These are phyloP conservation scores for Lasiosphaeria hispida DNA, from an alignment of 495 filamentous ascomycete genomes.

Conservation along the genomic window DNA sequence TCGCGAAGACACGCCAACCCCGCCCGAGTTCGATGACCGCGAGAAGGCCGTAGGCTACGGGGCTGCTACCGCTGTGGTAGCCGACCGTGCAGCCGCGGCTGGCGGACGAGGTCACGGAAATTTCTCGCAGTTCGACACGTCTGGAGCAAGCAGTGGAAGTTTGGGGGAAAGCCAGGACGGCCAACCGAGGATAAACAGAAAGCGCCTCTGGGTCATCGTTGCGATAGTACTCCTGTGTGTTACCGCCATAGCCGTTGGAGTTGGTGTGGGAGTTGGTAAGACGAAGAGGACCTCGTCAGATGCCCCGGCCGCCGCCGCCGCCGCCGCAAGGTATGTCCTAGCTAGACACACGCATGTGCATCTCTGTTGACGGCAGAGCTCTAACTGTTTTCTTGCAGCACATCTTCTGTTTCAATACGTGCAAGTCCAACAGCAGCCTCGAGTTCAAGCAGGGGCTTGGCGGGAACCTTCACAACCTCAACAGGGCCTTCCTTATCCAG, in stretches of 20 bases:
- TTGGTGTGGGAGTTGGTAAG: conserved; percentile 39
- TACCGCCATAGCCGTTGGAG: conserved; percentile 33
- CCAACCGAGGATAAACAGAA: conserved; percentile 27
- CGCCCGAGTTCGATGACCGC: conserved; percentile 20
- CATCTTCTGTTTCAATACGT: conserved; percentile 5
- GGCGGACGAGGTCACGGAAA: neutral
- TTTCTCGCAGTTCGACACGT: too few relatives aligned
- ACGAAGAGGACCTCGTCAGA: conserved; percentile 13
- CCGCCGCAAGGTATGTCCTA: conserved; percentile 22
- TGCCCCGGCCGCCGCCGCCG: neutral
- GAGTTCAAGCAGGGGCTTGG: neutral
- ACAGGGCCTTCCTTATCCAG: neutral
- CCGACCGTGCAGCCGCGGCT: neutral
- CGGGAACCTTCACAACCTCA: neutral
- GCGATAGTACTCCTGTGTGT: conserved; percentile 29
- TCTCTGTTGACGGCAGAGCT: neutral
- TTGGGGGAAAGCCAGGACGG: conserved; percentile 5
- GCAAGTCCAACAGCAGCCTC: neutral
- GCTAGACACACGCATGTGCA: neutral
- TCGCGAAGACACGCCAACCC: conserved; percentile 35
- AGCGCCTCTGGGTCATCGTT: conserved; percentile 30
- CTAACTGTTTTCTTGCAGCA: neutral
- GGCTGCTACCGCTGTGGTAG: neutral
- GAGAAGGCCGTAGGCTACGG: conserved; percentile 16
- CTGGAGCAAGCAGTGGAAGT: too few relatives aligned